Evolutionary conservation across 768 basidiomycete genomes (phyloP).

Genomic region (Collybia sp.): DNA sequence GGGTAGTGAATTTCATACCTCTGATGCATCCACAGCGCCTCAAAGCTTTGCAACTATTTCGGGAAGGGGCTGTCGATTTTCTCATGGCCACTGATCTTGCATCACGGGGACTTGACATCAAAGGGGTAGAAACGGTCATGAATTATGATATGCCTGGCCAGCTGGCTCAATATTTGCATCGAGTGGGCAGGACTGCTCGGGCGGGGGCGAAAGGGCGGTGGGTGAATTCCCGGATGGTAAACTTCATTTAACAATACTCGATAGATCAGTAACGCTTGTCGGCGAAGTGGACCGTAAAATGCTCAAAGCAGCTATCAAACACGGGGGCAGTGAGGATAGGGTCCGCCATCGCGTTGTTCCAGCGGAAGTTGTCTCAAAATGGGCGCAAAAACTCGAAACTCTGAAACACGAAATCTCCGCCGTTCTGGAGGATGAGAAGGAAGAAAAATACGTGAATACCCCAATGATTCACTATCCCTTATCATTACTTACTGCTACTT

Average conservation of each 20-base stretch:
- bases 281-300: slow-evolving; percentile 96
- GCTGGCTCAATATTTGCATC: slow-evolving; percentile 90
- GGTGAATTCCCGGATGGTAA: slow-evolving; percentile 20
- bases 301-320: slow-evolving; percentile 94
- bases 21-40: slow-evolving; percentile 55
- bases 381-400: slow-evolving; percentile 61
- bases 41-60: slow-evolving; percentile 79
- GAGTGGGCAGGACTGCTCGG: slow-evolving; percentile 95
- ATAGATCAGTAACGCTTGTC: slow-evolving; percentile 88
- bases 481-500: slow-evolving; percentile 4
- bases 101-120: slow-evolving; percentile 94
- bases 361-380: slow-evolving; percentile 64
- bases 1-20: slow-evolving; percentile 1
- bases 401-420: slow-evolving; percentile 75
- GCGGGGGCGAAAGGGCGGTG: slow-evolving; percentile 91
- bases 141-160: slow-evolving; percentile 99
- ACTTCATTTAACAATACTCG: slow-evolving; percentile 4
- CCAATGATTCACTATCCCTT: slow-evolving; percentile 3
- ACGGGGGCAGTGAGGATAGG: slow-evolving; percentile 70
- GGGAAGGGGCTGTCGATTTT: slow-evolving; percentile 84
- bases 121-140: slow-evolving; percentile 95
- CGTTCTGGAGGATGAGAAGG: slow-evolving; percentile 87
- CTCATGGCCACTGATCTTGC: slow-evolving; percentile 96
- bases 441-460: slow-evolving; percentile 78
- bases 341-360: slow-evolving; percentile 88